Percentiles rank a stretch among this genome's conserved stretches.
Evolutionary conservation across 345 rosid species (phyloP).

Genomic region (Salix dunnii): DNA sequence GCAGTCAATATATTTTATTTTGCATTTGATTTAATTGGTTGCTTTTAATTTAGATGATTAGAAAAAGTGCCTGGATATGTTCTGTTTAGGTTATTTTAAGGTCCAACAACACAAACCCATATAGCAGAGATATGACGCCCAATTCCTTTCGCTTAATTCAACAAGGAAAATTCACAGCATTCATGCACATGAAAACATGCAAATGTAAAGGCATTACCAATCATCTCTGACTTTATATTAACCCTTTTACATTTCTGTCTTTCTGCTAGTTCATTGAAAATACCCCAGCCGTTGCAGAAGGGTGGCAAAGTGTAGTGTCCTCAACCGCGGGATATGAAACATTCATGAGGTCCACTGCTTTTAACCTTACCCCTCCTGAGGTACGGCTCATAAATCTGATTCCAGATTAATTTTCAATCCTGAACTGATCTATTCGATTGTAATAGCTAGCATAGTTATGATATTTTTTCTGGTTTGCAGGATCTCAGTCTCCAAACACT

Average conservation of each 20-base stretch:
- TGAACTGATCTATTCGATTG: not conserved
- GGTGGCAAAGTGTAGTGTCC: conserved; percentile 18
- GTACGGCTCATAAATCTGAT: not conserved
- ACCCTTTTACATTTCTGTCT: not conserved
- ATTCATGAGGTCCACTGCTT: conserved; percentile 17
- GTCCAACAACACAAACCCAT: too few species aligned
- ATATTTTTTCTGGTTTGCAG: not conserved
- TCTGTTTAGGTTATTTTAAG: too few species aligned
- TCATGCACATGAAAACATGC: too few species aligned
- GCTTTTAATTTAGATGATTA: too few species aligned
- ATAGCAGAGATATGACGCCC: too few species aligned
- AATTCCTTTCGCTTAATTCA: too few species aligned
- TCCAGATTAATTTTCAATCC: not conserved
- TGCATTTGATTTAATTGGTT: not conserved
- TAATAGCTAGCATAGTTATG: too few species aligned
- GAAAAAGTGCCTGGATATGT: too few species aligned
- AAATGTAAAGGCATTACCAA: not conserved
- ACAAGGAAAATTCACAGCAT: too few species aligned
- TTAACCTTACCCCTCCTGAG: conserved; percentile 28
- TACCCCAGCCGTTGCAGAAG: not conserved
- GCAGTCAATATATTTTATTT: not conserved
- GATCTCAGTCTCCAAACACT: not conserved
- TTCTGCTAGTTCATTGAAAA: not conserved
- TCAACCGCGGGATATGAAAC: conserved; percentile 8
- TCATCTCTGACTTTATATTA: not conserved